These are phyloP conservation scores for Sugiyamaella valdiviana DNA, from an alignment of 805 yeast genomes.

Conservation along the genomic window DNA sequence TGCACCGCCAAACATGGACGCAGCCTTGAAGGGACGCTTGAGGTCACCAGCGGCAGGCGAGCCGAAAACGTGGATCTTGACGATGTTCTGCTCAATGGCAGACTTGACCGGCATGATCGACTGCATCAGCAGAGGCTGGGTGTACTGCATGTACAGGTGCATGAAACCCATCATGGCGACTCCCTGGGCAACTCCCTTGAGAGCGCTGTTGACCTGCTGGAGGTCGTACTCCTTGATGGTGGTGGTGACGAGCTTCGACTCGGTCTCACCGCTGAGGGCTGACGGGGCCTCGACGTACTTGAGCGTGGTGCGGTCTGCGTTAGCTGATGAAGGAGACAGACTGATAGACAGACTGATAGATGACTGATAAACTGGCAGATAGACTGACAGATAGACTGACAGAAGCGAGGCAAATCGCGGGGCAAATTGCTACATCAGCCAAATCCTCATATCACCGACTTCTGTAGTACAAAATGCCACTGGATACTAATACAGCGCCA, in stretches of 20 bases:
- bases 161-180: conserved; percentile 96
- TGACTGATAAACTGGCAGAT: too few relatives aligned
- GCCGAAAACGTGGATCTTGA: conserved; percentile 83
- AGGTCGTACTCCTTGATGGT: conserved; percentile 94
- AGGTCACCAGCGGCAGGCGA: conserved; percentile 79
- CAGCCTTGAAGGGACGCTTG: conserved; percentile 93
- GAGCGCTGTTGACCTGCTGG: conserved; percentile 69
- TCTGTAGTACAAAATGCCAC: too few relatives aligned
- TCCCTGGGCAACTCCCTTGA: conserved; percentile 80
- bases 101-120: conserved; percentile 83
- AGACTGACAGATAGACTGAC: too few relatives aligned
- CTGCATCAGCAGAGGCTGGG: conserved; percentile 95
- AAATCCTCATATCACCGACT: too few relatives aligned
- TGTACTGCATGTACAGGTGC: conserved; percentile 96
- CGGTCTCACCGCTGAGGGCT: conserved; percentile 67
- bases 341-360: too few relatives aligned
- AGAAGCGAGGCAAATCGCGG: too few relatives aligned
- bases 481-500: too few relatives aligned
- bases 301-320: conserved; percentile 66
- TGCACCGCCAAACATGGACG: conserved; percentile 58
- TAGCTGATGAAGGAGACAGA: too few relatives aligned
- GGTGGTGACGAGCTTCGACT: conserved; percentile 69
- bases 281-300: conserved; percentile 85
- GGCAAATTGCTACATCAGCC: too few relatives aligned
- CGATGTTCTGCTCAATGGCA: conserved; percentile 84